Base-by-base conservation (phyloP, 129 eudicot species). In the Escallonia rubra region DNA sequence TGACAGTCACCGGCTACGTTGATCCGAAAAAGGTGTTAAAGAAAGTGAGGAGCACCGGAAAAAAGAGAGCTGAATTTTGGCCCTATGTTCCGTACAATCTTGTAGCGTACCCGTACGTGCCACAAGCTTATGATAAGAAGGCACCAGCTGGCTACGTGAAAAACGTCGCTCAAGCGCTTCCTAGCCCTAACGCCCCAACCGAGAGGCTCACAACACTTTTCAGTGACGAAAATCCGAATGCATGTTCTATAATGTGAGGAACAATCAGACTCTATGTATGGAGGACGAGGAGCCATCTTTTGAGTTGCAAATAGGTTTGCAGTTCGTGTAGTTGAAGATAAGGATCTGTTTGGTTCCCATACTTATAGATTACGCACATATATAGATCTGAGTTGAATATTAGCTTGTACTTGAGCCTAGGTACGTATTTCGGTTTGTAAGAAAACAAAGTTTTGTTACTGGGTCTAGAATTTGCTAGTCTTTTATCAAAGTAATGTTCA, bases 201-300 rank as follows among this genome's bases (percentile, higher is more conserved):
- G 82, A 76, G 53, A 63, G 46, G 51, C 61, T 66, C 9, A n/a
- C 86, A 3, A 39, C 59, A 3, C 13, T 72, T 50, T 81, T 81
- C 46, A 81, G 79, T 46, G 86, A 81, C 46, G 86, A 81, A 1
- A 81, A 81, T 64, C 79, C 80, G n/a, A 59, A 76, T 77, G 86
- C 86, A 14, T 81, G 86, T 65, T 72, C 86, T 1, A 59, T 81
- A 12, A 81, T 81, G 82, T 81, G 67, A 80, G 7, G 16, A 12
- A 46, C 43, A 58, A 4, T 6, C 5, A 16, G 3, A 44, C 53
- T 10, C 15, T 64, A 64, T 63, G 1, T 23, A 23, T 23, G 34
- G 34, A 23, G 34, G 34, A 23, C 34, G 34, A 23, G 34, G 34
- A 23, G 34, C 34, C 34, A 23, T 23, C 34, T 23, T 23, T 23